Percentiles rank a stretch among this genome's conserved stretches.
These are phyloP conservation scores for Chaetomiaceae sp. DNA, from an alignment of 2,329 filamentous ascomycete genomes.

Conservation along the genomic window DNA sequence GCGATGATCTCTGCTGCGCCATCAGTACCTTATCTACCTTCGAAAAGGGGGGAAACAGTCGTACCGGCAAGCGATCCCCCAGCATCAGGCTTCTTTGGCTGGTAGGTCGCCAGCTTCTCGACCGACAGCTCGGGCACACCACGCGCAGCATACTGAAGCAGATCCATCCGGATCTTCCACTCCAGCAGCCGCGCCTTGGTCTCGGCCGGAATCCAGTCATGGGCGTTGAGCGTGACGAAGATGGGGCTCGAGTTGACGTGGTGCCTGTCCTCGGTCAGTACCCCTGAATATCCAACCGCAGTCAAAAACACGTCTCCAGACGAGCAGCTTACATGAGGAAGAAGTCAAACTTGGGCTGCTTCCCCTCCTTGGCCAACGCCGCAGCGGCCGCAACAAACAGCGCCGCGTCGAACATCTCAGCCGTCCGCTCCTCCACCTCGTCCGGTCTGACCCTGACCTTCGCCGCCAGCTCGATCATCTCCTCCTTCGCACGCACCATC, in stretches of 20 bases:
- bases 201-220: constrained; percentile 54
- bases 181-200: constrained; percentile 69
- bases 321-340: constrained; percentile 52
- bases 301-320: neutral
- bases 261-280: constrained; percentile 52
- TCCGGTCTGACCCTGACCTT: constrained; percentile 54
- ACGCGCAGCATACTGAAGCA: constrained; percentile 69
- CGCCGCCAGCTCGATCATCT: constrained; percentile 58
- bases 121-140: constrained; percentile 56
- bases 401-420: constrained; percentile 64
- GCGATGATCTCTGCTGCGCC: constrained; percentile 39
- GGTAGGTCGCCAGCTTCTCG: constrained; percentile 58
- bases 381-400: constrained; percentile 48
- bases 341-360: constrained; percentile 75
- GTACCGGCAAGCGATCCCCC: constrained; percentile 40
- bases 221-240: constrained; percentile 63
- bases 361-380: constrained; percentile 45
- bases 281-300: neutral
- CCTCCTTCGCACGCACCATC: constrained; percentile 55
- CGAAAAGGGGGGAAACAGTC: neutral
- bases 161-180: constrained; percentile 73
- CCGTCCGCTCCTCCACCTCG: constrained; percentile 51
- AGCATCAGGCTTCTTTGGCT: constrained; percentile 39
- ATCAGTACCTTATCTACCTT: neutral
- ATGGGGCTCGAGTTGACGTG: constrained; percentile 68